phyloP scores from a whole-genome alignment of 2,329 filamentous ascomycete species.

The Exutisphaerella laricina region DNA sequence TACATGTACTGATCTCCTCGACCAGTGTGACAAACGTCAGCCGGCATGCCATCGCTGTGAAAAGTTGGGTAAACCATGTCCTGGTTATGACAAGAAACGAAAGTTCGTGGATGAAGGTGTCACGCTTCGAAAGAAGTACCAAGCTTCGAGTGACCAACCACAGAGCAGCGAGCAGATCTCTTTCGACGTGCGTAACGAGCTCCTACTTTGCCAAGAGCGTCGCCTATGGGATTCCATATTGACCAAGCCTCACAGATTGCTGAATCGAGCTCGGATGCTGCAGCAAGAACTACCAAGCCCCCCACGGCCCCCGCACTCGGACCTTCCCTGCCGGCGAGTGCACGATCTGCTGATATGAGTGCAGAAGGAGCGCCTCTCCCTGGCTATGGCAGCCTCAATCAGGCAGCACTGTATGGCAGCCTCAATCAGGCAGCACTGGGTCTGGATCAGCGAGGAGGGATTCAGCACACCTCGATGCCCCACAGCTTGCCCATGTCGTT shows the following conservation, averaged over 20 bases:
- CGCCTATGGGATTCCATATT: too few species aligned
- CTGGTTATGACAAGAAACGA: conserved; percentile 34
- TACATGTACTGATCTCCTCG: not conserved
- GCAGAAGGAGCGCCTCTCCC: too few species aligned
- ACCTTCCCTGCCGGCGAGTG: not conserved
- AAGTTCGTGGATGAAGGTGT: conserved; percentile 34
- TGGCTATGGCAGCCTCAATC: not conserved
- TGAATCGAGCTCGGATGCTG: not conserved
- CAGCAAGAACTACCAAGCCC: not conserved
- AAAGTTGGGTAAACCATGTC: conserved; percentile 33
- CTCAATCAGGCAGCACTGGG: not conserved
- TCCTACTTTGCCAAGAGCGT: too few species aligned
- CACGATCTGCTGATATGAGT: too few species aligned
- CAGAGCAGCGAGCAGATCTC: conserved; percentile 11
- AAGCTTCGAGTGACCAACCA: conserved; percentile 13
- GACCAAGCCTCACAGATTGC: conserved; percentile 1
- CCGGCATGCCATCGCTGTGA: conserved; percentile 31
- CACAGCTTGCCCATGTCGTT: conserved; percentile 6
- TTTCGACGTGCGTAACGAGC: conserved; percentile 1
- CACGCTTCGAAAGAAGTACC: conserved; percentile 30
- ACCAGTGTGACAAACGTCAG: conserved; percentile 31
- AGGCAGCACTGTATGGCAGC: not conserved
- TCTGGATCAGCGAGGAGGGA: not conserved
- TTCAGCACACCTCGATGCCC: not conserved
- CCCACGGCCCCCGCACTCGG: too few species aligned